Conservation (phyloP, 257 asterid species). For the Orobanche coerulescens region DNA sequence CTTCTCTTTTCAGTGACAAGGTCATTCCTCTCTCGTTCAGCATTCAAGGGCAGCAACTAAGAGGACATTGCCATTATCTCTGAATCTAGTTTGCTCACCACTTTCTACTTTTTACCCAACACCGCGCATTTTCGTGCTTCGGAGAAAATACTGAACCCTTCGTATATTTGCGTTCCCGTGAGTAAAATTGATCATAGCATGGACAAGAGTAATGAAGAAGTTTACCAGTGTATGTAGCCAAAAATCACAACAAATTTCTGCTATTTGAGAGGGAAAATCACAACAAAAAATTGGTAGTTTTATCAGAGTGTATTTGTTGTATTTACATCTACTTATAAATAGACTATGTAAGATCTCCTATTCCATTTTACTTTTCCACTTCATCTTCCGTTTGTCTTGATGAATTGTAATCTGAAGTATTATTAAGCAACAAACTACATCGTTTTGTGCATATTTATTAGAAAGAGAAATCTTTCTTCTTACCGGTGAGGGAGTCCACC, state of each 20-base stretch:
- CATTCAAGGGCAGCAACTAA: conserved; percentile 86
- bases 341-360: too few species aligned
- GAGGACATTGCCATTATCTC: conserved; percentile 14
- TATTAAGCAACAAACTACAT: too few species aligned
- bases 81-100: conserved; percentile 14
- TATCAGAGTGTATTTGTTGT: too few species aligned
- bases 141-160: neutral
- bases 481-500: too few species aligned
- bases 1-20: conserved; percentile 90
- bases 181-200: conserved; percentile 27
- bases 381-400: too few species aligned
- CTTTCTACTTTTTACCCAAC: neutral
- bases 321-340: conserved; percentile 18
- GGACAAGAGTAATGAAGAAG: neutral
- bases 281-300: too few species aligned
- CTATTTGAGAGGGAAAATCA: too few species aligned
- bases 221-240: conserved; percentile 21
- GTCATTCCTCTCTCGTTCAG: conserved; percentile 98
- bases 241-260: conserved; percentile 24
- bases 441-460: too few species aligned
- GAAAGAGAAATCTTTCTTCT: too few species aligned
- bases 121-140: conserved; percentile 9
- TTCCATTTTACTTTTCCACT: too few species aligned
- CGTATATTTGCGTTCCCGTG: conserved; percentile 1
- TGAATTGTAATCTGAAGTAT: too few species aligned